These are phyloP conservation scores for Penicillium dipodomyicola DNA, from an alignment of 495 filamentous ascomycete species.

Conservation along the genomic window DNA sequence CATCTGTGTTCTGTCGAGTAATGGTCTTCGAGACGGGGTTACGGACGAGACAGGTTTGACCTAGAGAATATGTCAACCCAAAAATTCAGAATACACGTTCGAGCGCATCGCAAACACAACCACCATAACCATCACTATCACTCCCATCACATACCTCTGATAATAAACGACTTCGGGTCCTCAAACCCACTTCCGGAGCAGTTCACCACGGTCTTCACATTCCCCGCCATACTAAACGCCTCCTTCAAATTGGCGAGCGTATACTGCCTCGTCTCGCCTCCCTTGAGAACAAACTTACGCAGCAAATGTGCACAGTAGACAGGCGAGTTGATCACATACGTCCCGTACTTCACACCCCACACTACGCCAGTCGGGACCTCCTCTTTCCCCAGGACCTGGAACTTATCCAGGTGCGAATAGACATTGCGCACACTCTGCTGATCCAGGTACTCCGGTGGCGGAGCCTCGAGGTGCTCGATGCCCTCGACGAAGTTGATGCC, in stretches of 20 bases:
- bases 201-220: conserved; percentile 54
- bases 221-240: conserved; percentile 40
- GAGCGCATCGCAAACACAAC: background rate
- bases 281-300: conserved; percentile 48
- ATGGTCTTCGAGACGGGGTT: conserved; percentile 51
- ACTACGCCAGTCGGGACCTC: conserved; percentile 49
- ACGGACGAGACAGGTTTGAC: conserved; percentile 47
- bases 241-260: conserved; percentile 47
- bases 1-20: conserved; percentile 59
- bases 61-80: conserved; percentile 11
- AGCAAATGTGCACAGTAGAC: conserved; percentile 59
- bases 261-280: conserved; percentile 46
- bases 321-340: conserved; percentile 60
- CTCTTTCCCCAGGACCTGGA: conserved; percentile 33
- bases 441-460: conserved; percentile 44
- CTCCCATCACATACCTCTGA: conserved; percentile 41
- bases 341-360: conserved; percentile 57
- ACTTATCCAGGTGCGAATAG: conserved; percentile 42
- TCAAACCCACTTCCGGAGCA: conserved; percentile 57
- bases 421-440: conserved; percentile 22
- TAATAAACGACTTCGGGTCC: conserved; percentile 53
- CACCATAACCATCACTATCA: background rate
- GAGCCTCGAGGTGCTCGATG: conserved; percentile 59
- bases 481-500: conserved; percentile 55
- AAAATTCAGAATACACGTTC: background rate